Evolutionary conservation across 2,329 filamentous ascomycete genomes (phyloP).

Genomic region (Cryphonectria japonica): DNA sequence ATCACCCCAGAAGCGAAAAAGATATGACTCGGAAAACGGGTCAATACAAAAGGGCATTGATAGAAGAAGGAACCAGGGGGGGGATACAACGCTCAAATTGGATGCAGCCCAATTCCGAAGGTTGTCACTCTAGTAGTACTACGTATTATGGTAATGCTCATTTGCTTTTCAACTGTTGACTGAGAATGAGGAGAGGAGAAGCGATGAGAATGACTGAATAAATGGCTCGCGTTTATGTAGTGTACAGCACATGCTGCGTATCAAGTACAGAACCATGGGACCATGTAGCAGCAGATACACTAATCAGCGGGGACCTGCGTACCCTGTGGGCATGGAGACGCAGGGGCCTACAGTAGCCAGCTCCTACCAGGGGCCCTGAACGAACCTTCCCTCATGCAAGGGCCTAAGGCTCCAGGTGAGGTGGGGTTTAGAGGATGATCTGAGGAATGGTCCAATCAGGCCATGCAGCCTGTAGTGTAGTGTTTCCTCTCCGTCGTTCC

Average conservation of each 20-base stretch:
- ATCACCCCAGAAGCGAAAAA: neutral
- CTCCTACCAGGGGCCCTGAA: neutral
- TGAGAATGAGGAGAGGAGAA: neutral
- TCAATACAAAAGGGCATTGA: neutral
- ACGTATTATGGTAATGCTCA: neutral
- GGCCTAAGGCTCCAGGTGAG: neutral
- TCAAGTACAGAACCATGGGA: no score
- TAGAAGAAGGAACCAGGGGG: neutral
- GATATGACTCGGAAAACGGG: neutral
- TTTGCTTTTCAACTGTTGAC: neutral
- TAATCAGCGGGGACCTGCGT: neutral
- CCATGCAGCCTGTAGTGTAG: constrained; percentile 2
- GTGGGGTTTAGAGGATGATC: neutral
- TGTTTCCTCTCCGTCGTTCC: neutral
- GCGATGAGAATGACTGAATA: neutral
- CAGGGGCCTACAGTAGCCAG: neutral
- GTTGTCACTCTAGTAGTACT: neutral
- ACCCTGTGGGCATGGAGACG: neutral
- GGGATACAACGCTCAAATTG: neutral
- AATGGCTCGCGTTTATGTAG: neutral
- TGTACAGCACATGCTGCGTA: no score
- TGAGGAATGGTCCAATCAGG: constrained; percentile 10
- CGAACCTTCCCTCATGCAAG: neutral
- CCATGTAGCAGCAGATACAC: no score
- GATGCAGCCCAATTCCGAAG: neutral